phyloP scores from a whole-genome alignment of 768 basidiomycete species.

The Pulveroboletus sp. region DNA sequence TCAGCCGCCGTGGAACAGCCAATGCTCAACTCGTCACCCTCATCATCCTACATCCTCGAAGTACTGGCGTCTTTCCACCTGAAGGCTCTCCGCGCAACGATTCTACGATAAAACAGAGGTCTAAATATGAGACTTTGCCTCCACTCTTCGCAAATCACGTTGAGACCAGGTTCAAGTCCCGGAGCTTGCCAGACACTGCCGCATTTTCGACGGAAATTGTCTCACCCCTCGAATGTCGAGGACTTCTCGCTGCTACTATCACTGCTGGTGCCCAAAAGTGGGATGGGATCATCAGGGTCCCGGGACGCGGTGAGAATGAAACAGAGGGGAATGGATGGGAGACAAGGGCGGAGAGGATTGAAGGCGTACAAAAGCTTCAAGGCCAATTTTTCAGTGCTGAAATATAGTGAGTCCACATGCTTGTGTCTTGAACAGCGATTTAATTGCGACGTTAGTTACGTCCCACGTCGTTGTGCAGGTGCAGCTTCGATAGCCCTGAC shows the following conservation, averaged over 20 bases:
- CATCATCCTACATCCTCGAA: slow-evolving; percentile 17
- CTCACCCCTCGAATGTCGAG: slow-evolving; percentile 40
- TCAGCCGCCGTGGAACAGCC: slow-evolving; percentile 43
- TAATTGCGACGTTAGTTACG: slow-evolving; percentile 11
- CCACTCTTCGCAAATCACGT: slow-evolving; percentile 13
- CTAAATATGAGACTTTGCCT: slow-evolving; percentile 12
- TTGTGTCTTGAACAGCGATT: background rate
- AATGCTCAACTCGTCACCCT: slow-evolving; percentile 15
- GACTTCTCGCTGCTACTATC: slow-evolving; percentile 41
- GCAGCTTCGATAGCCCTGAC: slow-evolving; percentile 53
- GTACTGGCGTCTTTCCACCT: slow-evolving; percentile 12
- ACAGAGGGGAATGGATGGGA: slow-evolving; percentile 26
- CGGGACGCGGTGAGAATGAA: slow-evolving; percentile 26
- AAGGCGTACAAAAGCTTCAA: slow-evolving; percentile 20
- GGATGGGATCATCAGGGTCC: slow-evolving; percentile 51
- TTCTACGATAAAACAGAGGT: slow-evolving; percentile 9
- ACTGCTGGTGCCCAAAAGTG: slow-evolving; percentile 36
- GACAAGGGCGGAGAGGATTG: slow-evolving; percentile 21
- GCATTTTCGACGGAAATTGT: slow-evolving; percentile 38
- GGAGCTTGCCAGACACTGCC: slow-evolving; percentile 8
- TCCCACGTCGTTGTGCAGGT: slow-evolving; percentile 33
- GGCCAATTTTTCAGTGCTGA: slow-evolving; percentile 40
- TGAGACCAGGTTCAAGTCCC: slow-evolving; percentile 8
- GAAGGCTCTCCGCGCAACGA: slow-evolving; percentile 13
- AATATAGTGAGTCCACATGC: slow-evolving; percentile 24